Base-by-base conservation (phyloP, 1,284 basidiomycete species). In the Moniliella sp. region DNA sequence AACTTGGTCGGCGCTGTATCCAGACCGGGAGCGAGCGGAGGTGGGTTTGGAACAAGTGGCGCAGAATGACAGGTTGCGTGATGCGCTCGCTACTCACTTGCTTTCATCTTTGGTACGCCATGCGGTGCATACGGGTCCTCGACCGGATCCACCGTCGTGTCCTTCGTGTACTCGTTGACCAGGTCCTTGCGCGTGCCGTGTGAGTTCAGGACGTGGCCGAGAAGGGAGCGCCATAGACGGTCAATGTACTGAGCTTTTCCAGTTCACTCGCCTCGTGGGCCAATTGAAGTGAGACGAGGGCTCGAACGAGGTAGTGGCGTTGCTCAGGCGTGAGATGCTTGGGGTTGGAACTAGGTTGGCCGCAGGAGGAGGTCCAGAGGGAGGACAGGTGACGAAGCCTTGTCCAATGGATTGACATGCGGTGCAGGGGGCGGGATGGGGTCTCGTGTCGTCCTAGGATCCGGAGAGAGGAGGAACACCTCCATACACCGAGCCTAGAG, bases 281-380 rank as follows among this genome's bases (percentile, higher is more conserved):
- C 35, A 37, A 33, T 14, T 37, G 30, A 10, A 37, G 25, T 14
- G 25, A 30, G 28, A 40, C 21, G 15, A 40, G 34, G 10, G 26
- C 28, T 27, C 37, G 37, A 21, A 40, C 14, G 13, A 40, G 30
- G 18, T 40, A 33, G 25, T 40, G 34, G 15, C 36, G 36, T 23
- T 38, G 27, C 11, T 15, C 5, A 18, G 15, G 17, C n/a, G 33
- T 38, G 16, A 37, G 21, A 21, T 26, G 21, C n/a, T n/a, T n/a
- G n/a, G n/a, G n/a, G n/a, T n/a, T n/a, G n/a, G n/a, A n/a, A n/a
- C n/a, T n/a, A n/a, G n/a, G n/a, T n/a, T n/a, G n/a, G n/a, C n/a
- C n/a, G n/a, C n/a, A n/a, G n/a, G n/a, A n/a, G n/a, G n/a, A n/a
- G n/a, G n/a, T n/a, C n/a, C n/a, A n/a, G n/a, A n/a, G n/a, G n/a